Evolutionary conservation across 148 eudicot genomes (phyloP), one percentile per base, ranked within the genome.

Genomic region (Silene uniflora): DNA sequence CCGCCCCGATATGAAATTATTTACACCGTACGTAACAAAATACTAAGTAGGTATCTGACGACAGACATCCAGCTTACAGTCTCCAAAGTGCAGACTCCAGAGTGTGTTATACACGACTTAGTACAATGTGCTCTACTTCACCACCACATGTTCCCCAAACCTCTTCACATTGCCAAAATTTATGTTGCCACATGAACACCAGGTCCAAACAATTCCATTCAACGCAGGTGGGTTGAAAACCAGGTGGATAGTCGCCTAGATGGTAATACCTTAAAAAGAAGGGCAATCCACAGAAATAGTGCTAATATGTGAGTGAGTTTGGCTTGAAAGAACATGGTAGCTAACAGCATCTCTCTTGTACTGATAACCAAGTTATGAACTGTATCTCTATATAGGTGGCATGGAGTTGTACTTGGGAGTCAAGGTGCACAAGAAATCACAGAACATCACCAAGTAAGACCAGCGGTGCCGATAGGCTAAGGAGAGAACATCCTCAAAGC

Each of bases 401-500:
- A 60, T 11, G 27, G 69, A 66, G 71, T n/a, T 23, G 62, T 56
- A 17, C 4, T 60, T 32, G 66, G 25, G 61, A 24, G 56, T 46
- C 69, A 42, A 10, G 55, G 39, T 47, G 63, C 16, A 23, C 16
- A 69, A 39, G 61, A 55, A 42, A 75, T 35, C 66, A 59, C 63
- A 62, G 23, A 42, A 18, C 55, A 69, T 19, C 69, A 67, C 42
- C 21, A 32, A 35, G 68, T 29, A 59, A 10, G 54, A 60, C 62
- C 60, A 72, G 32, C 58, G 67, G 47, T 54, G 47, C 16, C 24
- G 61, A 67, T 77, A 76, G 35, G 56, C 73, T 49, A 71, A 55
- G 19, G 64, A 60, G 25, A 18, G 65, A 73, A 9, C 71, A 24
- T 61, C 59, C 75, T 62, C 78, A 77, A 74, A 54, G n/a, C 72